These are phyloP conservation scores for Quercus dentata DNA, from an alignment of 306 rosid genomes.

Conservation along the genomic window DNA sequence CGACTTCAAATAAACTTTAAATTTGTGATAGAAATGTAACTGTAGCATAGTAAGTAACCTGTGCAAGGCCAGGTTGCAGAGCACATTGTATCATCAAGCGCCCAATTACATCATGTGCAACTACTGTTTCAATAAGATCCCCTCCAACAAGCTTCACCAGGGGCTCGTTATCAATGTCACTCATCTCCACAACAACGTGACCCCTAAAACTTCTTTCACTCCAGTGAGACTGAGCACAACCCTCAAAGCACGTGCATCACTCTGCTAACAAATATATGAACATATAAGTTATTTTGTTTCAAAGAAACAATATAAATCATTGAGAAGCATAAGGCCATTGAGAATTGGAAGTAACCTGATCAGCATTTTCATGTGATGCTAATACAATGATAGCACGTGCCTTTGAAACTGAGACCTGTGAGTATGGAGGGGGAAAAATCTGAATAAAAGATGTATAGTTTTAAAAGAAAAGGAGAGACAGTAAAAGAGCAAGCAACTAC, in stretches of 20 bases:
- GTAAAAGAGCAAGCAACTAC: conserved; percentile 6
- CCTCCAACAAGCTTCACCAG: conserved; percentile 97
- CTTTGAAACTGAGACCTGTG: conserved; percentile 93
- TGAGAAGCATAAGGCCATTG: conserved; percentile 19
- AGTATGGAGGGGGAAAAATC: not conserved
- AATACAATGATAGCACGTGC: conserved; percentile 96
- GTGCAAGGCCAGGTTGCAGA: conserved; percentile 98
- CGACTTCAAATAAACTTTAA: not conserved
- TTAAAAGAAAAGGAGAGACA: not conserved
- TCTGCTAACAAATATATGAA: conserved; percentile 46
- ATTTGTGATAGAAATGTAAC: not conserved
- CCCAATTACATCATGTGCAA: conserved; percentile 98
- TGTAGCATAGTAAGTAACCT: conserved; percentile 43
- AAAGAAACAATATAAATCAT: conserved; percentile 1
- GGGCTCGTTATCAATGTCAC: conserved; percentile 97
- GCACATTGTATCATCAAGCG: conserved; percentile 99
- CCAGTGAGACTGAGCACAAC: conserved; percentile 97
- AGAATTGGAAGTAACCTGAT: conserved; percentile 62
- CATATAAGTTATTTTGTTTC: conserved; percentile 7
- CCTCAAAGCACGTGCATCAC: conserved; percentile 96
- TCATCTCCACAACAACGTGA: conserved; percentile 97
- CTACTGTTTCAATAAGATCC: conserved; percentile 93
- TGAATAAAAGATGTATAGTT: conserved; percentile 1
- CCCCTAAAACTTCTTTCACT: conserved; percentile 88
- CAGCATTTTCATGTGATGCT: conserved; percentile 95